Evolutionary conservation across 2,329 filamentous ascomycete species (phyloP).

Genomic region (Colletotrichum caudatum): DNA sequence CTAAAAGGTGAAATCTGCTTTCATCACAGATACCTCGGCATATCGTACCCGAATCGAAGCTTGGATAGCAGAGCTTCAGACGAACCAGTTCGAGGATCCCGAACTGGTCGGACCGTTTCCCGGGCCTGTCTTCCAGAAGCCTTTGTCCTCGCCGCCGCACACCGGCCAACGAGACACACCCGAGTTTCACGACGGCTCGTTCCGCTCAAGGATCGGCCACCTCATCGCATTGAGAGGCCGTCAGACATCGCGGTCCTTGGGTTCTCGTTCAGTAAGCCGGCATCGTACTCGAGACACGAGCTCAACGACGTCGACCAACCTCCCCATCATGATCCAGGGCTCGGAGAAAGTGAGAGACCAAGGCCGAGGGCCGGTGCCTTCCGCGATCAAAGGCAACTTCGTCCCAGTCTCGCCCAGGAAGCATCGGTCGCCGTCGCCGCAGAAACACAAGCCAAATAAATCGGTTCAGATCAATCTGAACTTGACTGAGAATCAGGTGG

Average conservation of each 20-base stretch:
- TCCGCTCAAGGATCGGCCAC: constrained; percentile 21
- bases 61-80: constrained; percentile 33
- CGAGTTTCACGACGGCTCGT: constrained; percentile 22
- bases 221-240: background rate
- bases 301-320: constrained; percentile 11
- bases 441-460: constrained; percentile 51
- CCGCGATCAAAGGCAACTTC: constrained; percentile 53
- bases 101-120: constrained; percentile 39
- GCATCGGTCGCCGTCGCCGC: constrained; percentile 53
- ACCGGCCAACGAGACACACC: background rate
- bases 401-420: constrained; percentile 51
- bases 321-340: constrained; percentile 30
- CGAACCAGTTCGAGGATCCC: constrained; percentile 34
- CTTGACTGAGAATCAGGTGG: constrained; percentile 62
- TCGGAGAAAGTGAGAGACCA: constrained; percentile 30
- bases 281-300: background rate
- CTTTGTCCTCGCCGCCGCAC: background rate
- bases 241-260: background rate
- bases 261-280: background rate
- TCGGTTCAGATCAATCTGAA: constrained; percentile 62
- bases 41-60: constrained; percentile 32
- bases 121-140: constrained; percentile 1
- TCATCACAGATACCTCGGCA: constrained; percentile 10
- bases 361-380: constrained; percentile 14
- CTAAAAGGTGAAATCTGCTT: constrained; percentile 12